Evolutionary conservation across 164 flowering plant species (phyloP).

Genomic region (Vitis riparia): DNA sequence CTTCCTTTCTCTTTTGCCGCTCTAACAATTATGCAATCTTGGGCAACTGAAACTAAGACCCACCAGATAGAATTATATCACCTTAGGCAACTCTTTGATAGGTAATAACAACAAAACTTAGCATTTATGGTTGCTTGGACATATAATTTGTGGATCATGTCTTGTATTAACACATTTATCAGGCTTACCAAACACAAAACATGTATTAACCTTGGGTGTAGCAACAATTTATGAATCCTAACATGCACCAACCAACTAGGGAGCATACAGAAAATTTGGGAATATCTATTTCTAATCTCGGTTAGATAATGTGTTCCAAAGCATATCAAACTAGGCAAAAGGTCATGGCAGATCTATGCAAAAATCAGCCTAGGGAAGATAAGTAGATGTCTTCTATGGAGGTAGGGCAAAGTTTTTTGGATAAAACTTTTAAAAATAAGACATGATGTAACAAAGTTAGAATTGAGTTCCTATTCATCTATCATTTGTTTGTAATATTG

Average conservation of each 20-base stretch:
- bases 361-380: background rate
- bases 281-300: too few species aligned
- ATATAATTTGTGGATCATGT: background rate
- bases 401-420: too few species aligned
- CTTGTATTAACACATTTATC: background rate
- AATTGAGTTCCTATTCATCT: too few species aligned
- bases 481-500: too few species aligned
- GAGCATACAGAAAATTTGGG: too few species aligned
- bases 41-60: conserved; percentile 18
- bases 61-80: conserved; percentile 17
- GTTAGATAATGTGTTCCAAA: too few species aligned
- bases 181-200: too few species aligned
- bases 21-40: too few species aligned
- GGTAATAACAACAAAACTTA: background rate
- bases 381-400: too few species aligned
- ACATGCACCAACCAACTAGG: background rate
- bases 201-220: background rate
- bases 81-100: conserved; percentile 13
- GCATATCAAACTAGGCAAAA: background rate
- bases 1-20: background rate
- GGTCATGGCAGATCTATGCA: background rate
- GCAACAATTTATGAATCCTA: background rate
- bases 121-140: background rate
- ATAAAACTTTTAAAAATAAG: too few species aligned
- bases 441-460: too few species aligned